Percentiles rank a stretch among this genome's conserved stretches.
Evolutionary conservation across 768 basidiomycete species (phyloP).

Genomic region (Pleurotus cornucopiae): DNA sequence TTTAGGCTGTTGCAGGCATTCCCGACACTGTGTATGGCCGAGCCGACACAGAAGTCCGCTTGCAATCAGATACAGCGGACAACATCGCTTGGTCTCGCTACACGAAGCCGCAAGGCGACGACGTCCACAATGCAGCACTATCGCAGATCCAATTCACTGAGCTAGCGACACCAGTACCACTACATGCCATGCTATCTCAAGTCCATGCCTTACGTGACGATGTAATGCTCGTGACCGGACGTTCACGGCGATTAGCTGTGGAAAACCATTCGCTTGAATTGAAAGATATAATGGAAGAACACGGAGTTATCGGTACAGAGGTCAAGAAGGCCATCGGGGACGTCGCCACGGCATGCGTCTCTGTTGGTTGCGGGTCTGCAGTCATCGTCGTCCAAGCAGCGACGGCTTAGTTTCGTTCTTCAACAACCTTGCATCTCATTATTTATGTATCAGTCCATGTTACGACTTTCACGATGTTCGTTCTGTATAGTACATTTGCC

Average conservation of each 20-base stretch:
- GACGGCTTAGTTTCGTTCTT: neutral
- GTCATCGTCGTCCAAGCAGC: constrained; percentile 68
- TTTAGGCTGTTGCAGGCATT: constrained; percentile 32
- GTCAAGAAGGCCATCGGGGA: constrained; percentile 85
- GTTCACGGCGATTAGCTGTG: constrained; percentile 68
- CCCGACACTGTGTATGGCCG: constrained; percentile 73
- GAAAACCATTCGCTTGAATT: constrained; percentile 74
- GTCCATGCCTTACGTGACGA: constrained; percentile 23
- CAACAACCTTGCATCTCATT: no score
- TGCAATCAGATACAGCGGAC: constrained; percentile 86
- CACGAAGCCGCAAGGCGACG: constrained; percentile 14
- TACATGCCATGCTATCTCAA: constrained; percentile 53
- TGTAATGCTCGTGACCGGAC: constrained; percentile 65
- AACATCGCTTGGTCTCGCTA: constrained; percentile 70
- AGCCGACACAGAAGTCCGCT: constrained; percentile 53
- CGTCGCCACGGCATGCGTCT: constrained; percentile 72
- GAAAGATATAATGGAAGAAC: constrained; percentile 53
- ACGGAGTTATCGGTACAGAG: constrained; percentile 52
- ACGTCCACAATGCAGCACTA: constrained; percentile 29
- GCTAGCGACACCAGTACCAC: constrained; percentile 48
- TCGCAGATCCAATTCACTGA: constrained; percentile 63
- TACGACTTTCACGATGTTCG: no score
- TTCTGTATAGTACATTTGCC: no score
- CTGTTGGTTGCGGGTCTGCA: constrained; percentile 52
- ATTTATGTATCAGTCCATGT: no score